A percentile compares a stretch with the other conserved stretches of the same genome.
Conservation (phyloP, 352 stramenopile genomes). For the Globisporangium spiculum region DNA sequence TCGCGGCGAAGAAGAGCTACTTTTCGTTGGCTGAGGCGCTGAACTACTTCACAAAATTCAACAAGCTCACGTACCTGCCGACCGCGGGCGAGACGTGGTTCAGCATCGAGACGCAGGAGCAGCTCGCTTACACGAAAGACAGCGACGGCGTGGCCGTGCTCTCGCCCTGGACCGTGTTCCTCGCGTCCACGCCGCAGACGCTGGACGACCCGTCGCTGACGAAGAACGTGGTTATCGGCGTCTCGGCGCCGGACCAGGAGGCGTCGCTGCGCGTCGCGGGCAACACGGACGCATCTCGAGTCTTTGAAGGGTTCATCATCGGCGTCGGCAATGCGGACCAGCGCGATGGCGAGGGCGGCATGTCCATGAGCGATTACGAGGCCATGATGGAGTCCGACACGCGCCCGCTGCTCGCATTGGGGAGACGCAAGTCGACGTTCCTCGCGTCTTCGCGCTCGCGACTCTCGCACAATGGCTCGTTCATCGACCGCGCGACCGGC, state of each 20-base stretch:
- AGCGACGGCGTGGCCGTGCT: constrained; percentile 60
- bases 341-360: constrained; percentile 20
- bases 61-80: constrained; percentile 58
- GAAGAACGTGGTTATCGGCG: constrained; percentile 76
- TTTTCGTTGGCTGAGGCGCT: constrained; percentile 78
- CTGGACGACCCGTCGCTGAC: constrained; percentile 43
- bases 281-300: constrained; percentile 41
- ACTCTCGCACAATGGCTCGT: constrained; percentile 34
- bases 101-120: constrained; percentile 80
- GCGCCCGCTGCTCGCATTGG: constrained; percentile 43
- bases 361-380: constrained; percentile 26
- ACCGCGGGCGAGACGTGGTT: constrained; percentile 79
- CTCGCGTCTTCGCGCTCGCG: constrained; percentile 46
- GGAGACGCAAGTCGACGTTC: constrained; percentile 34
- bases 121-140: constrained; percentile 75
- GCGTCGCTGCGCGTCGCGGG: constrained; percentile 63
- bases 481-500: constrained; percentile 32
- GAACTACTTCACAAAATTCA: constrained; percentile 62
- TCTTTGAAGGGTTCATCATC: constrained; percentile 76
- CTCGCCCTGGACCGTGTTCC: constrained; percentile 76
- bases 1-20: constrained; percentile 62
- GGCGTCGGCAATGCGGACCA: constrained; percentile 57
- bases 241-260: constrained; percentile 59
- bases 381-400: constrained; percentile 24
- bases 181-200: constrained; percentile 49